Percentiles rank a stretch among this genome's conserved stretches.
Evolutionary conservation across 2,329 filamentous ascomycete species (phyloP).

Genomic region (Beauveria rudraprayagi): DNA sequence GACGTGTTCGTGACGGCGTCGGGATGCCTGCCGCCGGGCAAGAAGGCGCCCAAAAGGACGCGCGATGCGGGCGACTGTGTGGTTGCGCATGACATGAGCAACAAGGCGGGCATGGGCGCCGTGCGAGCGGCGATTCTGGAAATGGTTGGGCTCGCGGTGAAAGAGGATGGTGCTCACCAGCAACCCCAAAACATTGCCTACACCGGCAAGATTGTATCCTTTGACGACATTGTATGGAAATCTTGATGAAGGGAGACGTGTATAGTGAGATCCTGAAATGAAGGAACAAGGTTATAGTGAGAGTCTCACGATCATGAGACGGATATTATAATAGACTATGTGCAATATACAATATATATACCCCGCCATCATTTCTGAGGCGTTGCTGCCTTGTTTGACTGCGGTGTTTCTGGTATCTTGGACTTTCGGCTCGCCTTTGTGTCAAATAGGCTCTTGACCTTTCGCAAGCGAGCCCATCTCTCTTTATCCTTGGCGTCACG

Average conservation of each 20-base stretch:
- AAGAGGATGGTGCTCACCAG: conserved; percentile 19
- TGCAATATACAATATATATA: conserved; percentile 2
- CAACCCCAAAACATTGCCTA: conserved; percentile 29
- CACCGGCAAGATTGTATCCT: conserved; percentile 28
- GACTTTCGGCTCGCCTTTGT: conserved; percentile 52
- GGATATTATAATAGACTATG: conserved; percentile 11
- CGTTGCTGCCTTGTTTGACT: conserved; percentile 6
- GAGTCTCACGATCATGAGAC: neutral
- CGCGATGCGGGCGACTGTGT: no score
- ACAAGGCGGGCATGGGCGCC: conserved; percentile 31
- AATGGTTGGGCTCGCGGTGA: conserved; percentile 29
- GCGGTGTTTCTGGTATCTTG: conserved; percentile 31
- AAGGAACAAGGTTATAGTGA: neutral
- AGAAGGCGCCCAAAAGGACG: no score
- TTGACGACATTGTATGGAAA: conserved; percentile 31
- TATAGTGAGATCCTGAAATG: neutral
- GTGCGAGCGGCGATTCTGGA: conserved; percentile 32
- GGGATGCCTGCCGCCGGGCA: conserved; percentile 18
- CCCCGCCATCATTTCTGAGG: neutral
- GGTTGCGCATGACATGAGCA: conserved; percentile 16
- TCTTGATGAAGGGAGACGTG: neutral
- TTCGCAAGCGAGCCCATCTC: conserved; percentile 62
- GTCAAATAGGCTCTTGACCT: conserved; percentile 65
- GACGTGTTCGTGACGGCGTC: conserved; percentile 30
- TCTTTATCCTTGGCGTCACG: conserved; percentile 59